These are phyloP conservation scores for Rhodotorula diobovata DNA, from an alignment of 768 basidiomycete species.

Conservation along the genomic window DNA sequence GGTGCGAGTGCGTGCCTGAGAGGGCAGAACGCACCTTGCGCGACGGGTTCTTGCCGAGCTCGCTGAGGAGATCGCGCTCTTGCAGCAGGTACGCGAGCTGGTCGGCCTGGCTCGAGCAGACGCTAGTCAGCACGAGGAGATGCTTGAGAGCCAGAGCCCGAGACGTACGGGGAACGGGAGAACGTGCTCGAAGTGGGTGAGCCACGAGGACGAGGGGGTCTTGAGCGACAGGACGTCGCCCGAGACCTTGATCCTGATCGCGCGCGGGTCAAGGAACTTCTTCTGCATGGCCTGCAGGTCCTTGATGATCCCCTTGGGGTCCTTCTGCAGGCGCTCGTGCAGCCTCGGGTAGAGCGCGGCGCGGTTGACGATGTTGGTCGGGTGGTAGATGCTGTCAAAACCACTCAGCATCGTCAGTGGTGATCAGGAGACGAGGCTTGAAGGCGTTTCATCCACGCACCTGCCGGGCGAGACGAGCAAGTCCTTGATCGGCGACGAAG, in stretches of 20 bases:
- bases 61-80: conserved; percentile 63
- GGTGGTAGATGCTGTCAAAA: neutral
- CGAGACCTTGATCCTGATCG: conserved; percentile 77
- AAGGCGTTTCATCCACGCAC: neutral
- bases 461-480: neutral
- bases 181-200: conserved; percentile 62
- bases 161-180: conserved; percentile 51
- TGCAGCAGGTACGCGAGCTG: conserved; percentile 63
- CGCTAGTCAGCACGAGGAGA: too few species aligned
- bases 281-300: conserved; percentile 69
- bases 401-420: too few species aligned
- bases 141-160: conserved; percentile 46
- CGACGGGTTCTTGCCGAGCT: conserved; percentile 64
- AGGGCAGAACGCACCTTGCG: conserved; percentile 60
- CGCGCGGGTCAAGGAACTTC: conserved; percentile 66
- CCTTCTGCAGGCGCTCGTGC: conserved; percentile 62
- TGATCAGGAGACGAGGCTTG: neutral
- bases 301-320: conserved; percentile 64
- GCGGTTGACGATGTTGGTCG: conserved; percentile 60
- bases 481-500: conserved; percentile 55
- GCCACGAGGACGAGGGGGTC: conserved; percentile 71
- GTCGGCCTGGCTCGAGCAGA: conserved; percentile 5
- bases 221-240: conserved; percentile 69
- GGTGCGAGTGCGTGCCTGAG: conserved; percentile 7
- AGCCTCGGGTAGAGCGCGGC: conserved; percentile 72